phyloP scores from a whole-genome alignment of 1,284 basidiomycete species.

The Sanghuangporus weigelae region DNA sequence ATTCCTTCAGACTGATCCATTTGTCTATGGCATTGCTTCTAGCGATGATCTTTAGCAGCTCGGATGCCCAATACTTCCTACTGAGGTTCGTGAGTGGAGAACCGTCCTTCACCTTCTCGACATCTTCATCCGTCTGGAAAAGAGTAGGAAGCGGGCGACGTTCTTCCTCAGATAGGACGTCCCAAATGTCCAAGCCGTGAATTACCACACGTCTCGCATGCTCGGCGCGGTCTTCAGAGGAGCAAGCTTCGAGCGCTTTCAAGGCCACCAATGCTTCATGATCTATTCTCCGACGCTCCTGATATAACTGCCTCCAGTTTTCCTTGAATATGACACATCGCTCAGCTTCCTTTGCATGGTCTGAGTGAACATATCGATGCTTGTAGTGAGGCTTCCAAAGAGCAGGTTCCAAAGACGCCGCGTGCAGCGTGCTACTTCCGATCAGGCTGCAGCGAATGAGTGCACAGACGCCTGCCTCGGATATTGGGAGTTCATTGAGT shows the following conservation, averaged over 20 bases:
- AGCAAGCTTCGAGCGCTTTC: constrained; percentile 27
- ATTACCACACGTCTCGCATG: constrained; percentile 32
- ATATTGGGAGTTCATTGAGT: constrained; percentile 7
- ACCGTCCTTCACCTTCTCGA: constrained; percentile 15
- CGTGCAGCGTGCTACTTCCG: constrained; percentile 23
- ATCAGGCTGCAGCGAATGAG: constrained; percentile 25
- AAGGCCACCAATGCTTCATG: constrained; percentile 35
- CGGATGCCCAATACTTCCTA: constrained; percentile 49
- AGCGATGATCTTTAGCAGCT: constrained; percentile 39
- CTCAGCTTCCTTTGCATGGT: constrained; percentile 31
- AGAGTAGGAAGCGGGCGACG: constrained; percentile 31
- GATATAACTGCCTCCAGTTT: constrained; percentile 45
- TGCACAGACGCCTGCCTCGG: constrained; percentile 20
- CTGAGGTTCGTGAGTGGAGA: constrained; percentile 28
- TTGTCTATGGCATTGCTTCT: constrained; percentile 37
- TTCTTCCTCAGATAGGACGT: constrained; percentile 38
- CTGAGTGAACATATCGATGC: constrained; percentile 39
- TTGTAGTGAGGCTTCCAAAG: constrained; percentile 51
- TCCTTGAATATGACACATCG: constrained; percentile 27
- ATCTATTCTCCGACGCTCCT: constrained; percentile 40
- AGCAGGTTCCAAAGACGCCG: constrained; percentile 24
- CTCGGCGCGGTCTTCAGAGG: constrained; percentile 31
- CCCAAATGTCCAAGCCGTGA: constrained; percentile 49
- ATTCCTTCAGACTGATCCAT: constrained; percentile 32
- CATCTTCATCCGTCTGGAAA: constrained; percentile 22